Evolutionary conservation across 306 rosid genomes (phyloP), one percentile per base, ranked within the genome.

Genomic region (Fragaria vesca): DNA sequence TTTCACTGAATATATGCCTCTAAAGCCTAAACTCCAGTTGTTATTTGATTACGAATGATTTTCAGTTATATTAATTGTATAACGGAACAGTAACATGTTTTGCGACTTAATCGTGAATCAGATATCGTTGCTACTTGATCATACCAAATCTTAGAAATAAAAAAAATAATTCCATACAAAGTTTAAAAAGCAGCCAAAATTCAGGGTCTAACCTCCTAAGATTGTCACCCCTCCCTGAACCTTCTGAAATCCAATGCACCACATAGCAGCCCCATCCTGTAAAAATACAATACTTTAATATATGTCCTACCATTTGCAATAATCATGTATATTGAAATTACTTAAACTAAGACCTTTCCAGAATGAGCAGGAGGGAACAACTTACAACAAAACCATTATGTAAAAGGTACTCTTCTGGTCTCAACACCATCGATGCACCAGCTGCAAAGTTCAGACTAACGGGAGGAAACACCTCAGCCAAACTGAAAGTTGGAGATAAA

Each of bases 211-310:
- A 94, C 97, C 98, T 92, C 98, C 98, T 89, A 94, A 88, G 73
- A 94, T 92, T 21, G 95, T 83, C 34, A 85, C 79, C 67, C 95
- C 98, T 76, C 89, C 93, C 81, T 85, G 95, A 62, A 75, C 82
- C 80, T 86, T 94, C 89, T 85, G 90, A 85, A 94, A 89, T 70
- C 98, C 97, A 5, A 92, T 82, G 82, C 98, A 94, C 98, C 95
- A 92, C 89, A 83, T 57, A 72, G 92, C 78, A 72, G 90, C 93
- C 76, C 89, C 89, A 45, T 84, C 95, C 97, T 94, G 82, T 79
- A 75, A 63, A 50, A 79, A 82, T 36, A 71, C 51, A 74, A 79
- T 54, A 75, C 9, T 55, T 79, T 26, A 77, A 65, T 79, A 42
- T 79, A 58, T 4, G 61, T 58, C 79, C 79, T 13, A 71, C 20